Evolutionary conservation across 208 protist species (phyloP).

Genomic region (Acanthamoeba triangularis): DNA sequence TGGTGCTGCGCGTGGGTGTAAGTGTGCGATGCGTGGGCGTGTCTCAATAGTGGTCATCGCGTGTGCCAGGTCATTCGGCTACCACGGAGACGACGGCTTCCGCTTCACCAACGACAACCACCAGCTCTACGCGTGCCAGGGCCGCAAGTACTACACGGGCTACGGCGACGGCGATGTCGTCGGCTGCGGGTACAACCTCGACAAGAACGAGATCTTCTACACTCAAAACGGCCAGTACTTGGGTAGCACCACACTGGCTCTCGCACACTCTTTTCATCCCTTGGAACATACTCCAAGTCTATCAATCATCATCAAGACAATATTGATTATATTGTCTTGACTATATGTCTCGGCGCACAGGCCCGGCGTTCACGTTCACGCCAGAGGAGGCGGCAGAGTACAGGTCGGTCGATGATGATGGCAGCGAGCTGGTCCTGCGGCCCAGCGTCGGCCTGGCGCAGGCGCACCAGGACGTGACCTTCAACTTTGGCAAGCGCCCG

Average conservation of each 20-base stretch:
- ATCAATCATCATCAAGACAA: no score
- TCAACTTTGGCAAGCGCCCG: neutral
- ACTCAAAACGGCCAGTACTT: neutral
- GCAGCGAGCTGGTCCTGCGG: neutral
- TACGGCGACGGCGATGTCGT: neutral
- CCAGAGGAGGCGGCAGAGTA: neutral
- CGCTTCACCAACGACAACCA: neutral
- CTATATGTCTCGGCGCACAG: neutral
- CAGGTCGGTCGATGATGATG: neutral
- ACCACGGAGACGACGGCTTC: neutral
- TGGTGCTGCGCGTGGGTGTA: no score
- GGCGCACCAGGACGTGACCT: neutral
- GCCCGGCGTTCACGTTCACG: neutral
- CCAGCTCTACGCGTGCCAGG: neutral
- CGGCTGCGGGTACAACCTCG: neutral
- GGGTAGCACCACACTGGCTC: neutral
- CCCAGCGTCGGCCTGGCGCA: neutral
- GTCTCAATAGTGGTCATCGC: no score
- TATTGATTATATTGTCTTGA: no score
- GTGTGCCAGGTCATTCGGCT: neutral
- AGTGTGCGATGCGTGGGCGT: no score
- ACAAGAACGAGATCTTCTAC: neutral
- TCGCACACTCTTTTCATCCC: neutral
- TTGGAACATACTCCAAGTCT: no score
- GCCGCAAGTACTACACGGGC: neutral